These are phyloP conservation scores for Populus hybrid DNA, from an alignment of 441 rosid genomes.

Conservation along the genomic window DNA sequence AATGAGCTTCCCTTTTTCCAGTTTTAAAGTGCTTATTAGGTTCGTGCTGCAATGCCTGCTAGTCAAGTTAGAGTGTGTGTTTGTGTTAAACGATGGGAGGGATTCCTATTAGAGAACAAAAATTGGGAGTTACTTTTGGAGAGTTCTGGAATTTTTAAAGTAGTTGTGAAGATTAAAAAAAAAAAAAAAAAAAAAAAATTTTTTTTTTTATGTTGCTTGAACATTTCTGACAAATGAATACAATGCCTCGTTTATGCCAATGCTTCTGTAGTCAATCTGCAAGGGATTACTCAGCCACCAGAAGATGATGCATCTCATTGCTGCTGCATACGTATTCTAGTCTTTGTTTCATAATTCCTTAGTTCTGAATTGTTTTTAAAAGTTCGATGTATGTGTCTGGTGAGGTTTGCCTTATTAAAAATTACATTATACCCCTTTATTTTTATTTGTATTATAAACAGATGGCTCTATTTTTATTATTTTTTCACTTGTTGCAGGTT, in stretches of 20 bases:
- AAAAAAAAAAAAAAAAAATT: too few relatives aligned
- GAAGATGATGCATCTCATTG: not conserved
- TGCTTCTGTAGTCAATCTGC: not conserved
- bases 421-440: too few relatives aligned
- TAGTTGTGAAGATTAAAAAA: not conserved
- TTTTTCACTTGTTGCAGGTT: slow-evolving; percentile 39
- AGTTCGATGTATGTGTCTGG: not conserved
- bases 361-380: not conserved
- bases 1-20: not conserved
- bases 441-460: not conserved
- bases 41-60: not conserved
- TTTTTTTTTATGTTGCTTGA: too few relatives aligned
- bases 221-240: not conserved
- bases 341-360: not conserved
- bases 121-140: not conserved
- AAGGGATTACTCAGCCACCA: not conserved
- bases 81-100: not conserved
- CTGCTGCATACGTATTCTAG: not conserved
- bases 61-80: not conserved
- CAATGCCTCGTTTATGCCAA: not conserved
- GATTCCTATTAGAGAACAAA: not conserved
- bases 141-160: not conserved
- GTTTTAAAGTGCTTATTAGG: not conserved
- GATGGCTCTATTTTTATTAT: not conserved
- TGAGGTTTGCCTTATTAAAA: not conserved